phyloP scores from a whole-genome alignment of 2,329 filamentous ascomycete species.

The Phoma sp. region DNA sequence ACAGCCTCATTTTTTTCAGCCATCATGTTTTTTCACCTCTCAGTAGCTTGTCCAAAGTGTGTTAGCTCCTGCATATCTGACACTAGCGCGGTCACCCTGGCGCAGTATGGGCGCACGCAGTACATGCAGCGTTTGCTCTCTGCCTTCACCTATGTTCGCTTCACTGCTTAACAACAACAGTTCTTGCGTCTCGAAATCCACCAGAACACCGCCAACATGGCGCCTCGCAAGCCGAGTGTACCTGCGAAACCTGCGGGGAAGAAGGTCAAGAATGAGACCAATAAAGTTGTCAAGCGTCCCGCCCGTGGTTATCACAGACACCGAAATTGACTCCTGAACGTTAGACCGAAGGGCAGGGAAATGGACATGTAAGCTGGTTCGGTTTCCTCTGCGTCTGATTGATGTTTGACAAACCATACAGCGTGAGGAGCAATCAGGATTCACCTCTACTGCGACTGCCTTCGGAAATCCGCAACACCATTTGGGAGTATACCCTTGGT shows the following conservation, averaged over 20 bases:
- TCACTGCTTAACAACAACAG: background rate
- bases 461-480: conserved; percentile 18
- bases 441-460: conserved; percentile 24
- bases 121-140: background rate
- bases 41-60: no score
- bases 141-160: background rate
- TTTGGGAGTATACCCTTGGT: conserved; percentile 24
- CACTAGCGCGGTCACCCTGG: background rate
- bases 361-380: background rate
- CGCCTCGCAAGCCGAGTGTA: background rate
- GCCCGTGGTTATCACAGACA: conserved; percentile 1
- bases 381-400: no score
- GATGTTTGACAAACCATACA: conserved; percentile 3
- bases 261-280: background rate
- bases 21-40: background rate
- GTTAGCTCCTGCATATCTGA: background rate
- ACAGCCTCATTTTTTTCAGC: no score
- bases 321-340: background rate
- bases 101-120: no score
- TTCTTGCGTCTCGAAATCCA: no score
- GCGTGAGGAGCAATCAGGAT: conserved; percentile 11
- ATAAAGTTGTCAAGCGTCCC: background rate
- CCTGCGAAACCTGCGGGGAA: background rate
- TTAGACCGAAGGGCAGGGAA: background rate
- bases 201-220: background rate